Evolutionary conservation across 2,329 filamentous ascomycete species (phyloP), one percentile per base, ranked within the genome.

Genomic region (Xylariaceae sp.): DNA sequence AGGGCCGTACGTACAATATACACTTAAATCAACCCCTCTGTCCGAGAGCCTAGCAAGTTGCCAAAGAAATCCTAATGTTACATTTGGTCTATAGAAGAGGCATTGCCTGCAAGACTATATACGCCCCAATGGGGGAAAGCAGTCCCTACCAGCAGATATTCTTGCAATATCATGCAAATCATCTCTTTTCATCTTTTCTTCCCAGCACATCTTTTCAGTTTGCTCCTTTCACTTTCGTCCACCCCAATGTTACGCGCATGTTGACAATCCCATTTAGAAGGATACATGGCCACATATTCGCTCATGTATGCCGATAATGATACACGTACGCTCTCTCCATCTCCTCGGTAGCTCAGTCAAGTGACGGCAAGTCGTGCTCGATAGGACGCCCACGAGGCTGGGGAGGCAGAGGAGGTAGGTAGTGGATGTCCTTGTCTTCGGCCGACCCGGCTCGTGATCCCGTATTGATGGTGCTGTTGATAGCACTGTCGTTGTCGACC

Each of bases 401-500:
- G 23, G 59, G 57, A 40, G 44, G 50, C 50, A 59, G 54, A 40
- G 40, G 53, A 14, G 60, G 41, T 23, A 59, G 21, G 23, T 57
- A 23, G 7, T 58, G 57, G 7, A 60, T 54, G 20, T 63, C 65
- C 54, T 67, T 63, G 29, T 62, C 65, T 43, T 67, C 65, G 10
- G 63, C 65, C 16, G 68, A 70, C 26, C 62, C 62, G 52, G 61
- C 63, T 56, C 66, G 67, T 20, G 68, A 71, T 26, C 60, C 65
- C 19, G 64, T 62, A 26, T 70, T 64, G 52, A 67, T 66, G n/a
- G 64, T 67, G 49, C 62, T 55, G 26, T 62, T 55, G 46, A 62
- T 52, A 41, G 56, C 56, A 43, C 61, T 70, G 53, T 70, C 68
- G 50, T 67, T 70, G 54, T 71, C 70, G 21, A 61, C 70, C 43